These are phyloP conservation scores for Malassezia caprae DNA, from an alignment of 1,284 basidiomycete genomes.

Conservation along the genomic window DNA sequence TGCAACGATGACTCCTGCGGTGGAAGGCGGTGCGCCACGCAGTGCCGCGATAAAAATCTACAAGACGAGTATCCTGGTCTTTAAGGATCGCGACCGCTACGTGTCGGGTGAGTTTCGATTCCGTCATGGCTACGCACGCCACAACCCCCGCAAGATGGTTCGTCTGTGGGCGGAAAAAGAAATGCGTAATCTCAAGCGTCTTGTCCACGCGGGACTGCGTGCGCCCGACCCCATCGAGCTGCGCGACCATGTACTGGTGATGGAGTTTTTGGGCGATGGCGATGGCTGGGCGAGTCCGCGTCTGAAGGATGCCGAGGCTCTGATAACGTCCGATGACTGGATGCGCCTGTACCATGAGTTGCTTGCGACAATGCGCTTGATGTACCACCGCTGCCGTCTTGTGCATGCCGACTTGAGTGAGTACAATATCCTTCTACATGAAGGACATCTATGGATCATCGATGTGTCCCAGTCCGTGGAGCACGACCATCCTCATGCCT, in stretches of 20 bases:
- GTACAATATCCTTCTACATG: constrained; percentile 81
- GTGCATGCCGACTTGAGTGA: constrained; percentile 97
- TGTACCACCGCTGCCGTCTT: constrained; percentile 82
- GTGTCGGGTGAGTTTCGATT: constrained; percentile 84
- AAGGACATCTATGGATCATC: constrained; percentile 74
- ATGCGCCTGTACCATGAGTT: constrained; percentile 65
- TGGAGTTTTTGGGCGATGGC: constrained; percentile 70
- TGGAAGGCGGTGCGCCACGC: constrained; percentile 11
- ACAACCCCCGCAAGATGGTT: constrained; percentile 98
- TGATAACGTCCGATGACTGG: constrained; percentile 24
- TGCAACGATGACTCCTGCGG: constrained; percentile 25
- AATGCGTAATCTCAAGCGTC: constrained; percentile 81
- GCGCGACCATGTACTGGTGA: constrained; percentile 90
- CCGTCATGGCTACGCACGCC: constrained; percentile 76
- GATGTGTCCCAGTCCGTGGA: constrained; percentile 98
- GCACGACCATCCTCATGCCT: constrained; percentile 80
- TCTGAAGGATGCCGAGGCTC: constrained; percentile 38
- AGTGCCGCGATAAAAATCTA: constrained; percentile 75
- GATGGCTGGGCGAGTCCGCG: constrained; percentile 42
- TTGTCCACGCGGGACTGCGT: constrained; percentile 68
- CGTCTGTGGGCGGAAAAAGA: constrained; percentile 98
- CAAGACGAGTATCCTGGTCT: constrained; percentile 93
- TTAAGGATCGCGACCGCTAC: constrained; percentile 92
- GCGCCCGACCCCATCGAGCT: constrained; percentile 85
- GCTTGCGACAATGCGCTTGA: constrained; percentile 65